phyloP scores from a whole-genome alignment of 2,329 filamentous ascomycete species.

The Rhinocladiella mackenziei region DNA sequence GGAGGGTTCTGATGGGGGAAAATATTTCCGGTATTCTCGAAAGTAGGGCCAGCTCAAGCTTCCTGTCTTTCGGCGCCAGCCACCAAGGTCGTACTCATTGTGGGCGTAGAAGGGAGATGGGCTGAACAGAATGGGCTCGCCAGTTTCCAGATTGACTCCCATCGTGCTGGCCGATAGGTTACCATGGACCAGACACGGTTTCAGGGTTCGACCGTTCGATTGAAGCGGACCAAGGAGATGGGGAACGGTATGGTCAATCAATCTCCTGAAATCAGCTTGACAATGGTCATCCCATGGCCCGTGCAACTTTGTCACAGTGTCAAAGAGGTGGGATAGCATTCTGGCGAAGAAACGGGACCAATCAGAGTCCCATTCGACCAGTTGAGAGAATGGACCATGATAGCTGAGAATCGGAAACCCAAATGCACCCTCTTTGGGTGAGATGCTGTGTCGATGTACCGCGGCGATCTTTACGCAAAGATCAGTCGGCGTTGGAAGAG shows the following conservation, averaged over 20 bases:
- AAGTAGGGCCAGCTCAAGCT: slow-evolving; percentile 4
- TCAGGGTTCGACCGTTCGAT: not conserved
- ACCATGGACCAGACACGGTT: slow-evolving; percentile 61
- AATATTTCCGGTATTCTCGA: slow-evolving; percentile 4
- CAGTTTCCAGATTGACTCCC: slow-evolving; percentile 44
- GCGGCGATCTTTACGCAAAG: not conserved
- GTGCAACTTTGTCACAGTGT: not conserved
- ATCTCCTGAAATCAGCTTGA: not conserved
- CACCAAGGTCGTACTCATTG: slow-evolving; percentile 82
- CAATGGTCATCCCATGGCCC: not conserved
- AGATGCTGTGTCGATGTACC: not conserved
- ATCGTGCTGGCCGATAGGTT: slow-evolving; percentile 93
- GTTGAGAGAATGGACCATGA: not conserved
- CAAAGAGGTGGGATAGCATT: not conserved
- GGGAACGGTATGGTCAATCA: not conserved
- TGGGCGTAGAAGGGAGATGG: slow-evolving; percentile 77
- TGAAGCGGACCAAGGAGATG: not conserved
- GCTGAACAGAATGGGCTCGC: slow-evolving; percentile 76
- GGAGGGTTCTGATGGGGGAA: slow-evolving; percentile 11
- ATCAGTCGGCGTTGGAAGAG: not conserved
- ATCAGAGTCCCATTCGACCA: not conserved
- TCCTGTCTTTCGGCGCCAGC: slow-evolving; percentile 39
- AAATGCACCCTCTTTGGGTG: not conserved
- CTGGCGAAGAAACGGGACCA: not conserved
- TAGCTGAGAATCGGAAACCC: not conserved